These are phyloP conservation scores for Phytophthora boehmeriae DNA, from an alignment of 352 stramenopile species.

Conservation along the genomic window DNA sequence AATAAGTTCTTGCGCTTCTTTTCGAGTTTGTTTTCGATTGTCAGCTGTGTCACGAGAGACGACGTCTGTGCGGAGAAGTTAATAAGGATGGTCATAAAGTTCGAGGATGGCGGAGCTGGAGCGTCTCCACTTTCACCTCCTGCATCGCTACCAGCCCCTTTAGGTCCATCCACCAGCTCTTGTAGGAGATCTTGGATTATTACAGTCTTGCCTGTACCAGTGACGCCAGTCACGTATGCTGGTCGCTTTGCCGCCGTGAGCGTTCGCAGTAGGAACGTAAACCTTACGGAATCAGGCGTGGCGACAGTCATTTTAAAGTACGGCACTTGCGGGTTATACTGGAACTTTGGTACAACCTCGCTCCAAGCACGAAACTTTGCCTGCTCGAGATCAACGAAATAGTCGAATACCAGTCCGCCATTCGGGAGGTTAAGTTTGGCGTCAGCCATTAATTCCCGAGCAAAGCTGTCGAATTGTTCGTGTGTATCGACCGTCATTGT, in stretches of 20 bases:
- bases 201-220: constrained; percentile 90
- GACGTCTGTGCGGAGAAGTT: constrained; percentile 94
- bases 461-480: constrained; percentile 81
- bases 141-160: constrained; percentile 12
- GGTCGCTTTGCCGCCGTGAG: constrained; percentile 71
- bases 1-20: constrained; percentile 96
- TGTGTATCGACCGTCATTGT: constrained; percentile 84
- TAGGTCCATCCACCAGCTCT: constrained; percentile 43
- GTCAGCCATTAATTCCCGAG: constrained; percentile 61
- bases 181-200: constrained; percentile 82
- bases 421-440: constrained; percentile 63
- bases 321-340: constrained; percentile 58
- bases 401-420: constrained; percentile 82
- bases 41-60: constrained; percentile 87
- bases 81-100: constrained; percentile 81
- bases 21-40: constrained; percentile 94
- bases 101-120: constrained; percentile 33
- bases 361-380: constrained; percentile 55
- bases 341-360: constrained; percentile 72
- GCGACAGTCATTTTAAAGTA: constrained; percentile 88
- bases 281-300: constrained; percentile 74
- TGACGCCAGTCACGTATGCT: constrained; percentile 91
- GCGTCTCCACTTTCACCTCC: constrained; percentile 30
- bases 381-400: constrained; percentile 76
- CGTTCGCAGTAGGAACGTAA: constrained; percentile 60